Evolutionary conservation across 1,284 basidiomycete species (phyloP).

Genomic region (Cutaneotrichosporon sp.): DNA sequence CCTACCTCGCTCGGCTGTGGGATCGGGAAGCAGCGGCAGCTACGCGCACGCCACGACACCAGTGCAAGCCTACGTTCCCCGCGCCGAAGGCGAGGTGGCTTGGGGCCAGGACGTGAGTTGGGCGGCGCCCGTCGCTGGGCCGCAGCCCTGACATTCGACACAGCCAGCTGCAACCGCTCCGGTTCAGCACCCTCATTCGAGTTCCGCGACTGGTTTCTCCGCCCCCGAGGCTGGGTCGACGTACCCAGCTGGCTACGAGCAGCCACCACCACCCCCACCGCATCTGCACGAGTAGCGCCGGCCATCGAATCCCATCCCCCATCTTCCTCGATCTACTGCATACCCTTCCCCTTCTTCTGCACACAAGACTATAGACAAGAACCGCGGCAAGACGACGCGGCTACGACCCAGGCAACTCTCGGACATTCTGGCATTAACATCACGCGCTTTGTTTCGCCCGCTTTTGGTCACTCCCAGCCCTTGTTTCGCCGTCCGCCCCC

Average conservation of each 20-base stretch:
- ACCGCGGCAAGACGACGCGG: constrained; percentile 1
- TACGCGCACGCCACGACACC: constrained; percentile 17
- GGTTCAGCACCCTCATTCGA: neutral
- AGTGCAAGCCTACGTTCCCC: constrained; percentile 19
- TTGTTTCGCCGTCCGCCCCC: neutral
- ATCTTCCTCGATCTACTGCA: neutral
- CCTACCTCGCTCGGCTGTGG: constrained; percentile 29
- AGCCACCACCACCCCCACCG: neutral
- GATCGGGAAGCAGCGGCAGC: constrained; percentile 12
- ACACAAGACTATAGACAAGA: constrained; percentile 4
- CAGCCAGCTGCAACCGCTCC: neutral
- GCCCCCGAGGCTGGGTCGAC: neutral
- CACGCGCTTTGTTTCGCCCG: neutral
- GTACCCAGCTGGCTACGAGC: neutral
- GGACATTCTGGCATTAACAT: neutral
- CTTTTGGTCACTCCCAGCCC: constrained; percentile 1
- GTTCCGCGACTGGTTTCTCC: neutral
- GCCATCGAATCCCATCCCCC: neutral
- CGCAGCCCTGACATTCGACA: constrained; percentile 21
- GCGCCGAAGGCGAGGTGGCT: constrained; percentile 22
- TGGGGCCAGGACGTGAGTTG: constrained; percentile 30
- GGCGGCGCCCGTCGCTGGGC: constrained; percentile 22
- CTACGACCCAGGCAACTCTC: neutral
- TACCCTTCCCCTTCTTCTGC: neutral
- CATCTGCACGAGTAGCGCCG: neutral